A percentile compares a stretch with the other conserved stretches of the same genome.
phyloP scores from a whole-genome alignment of 257 asterid species.

The Parsonsia alboflavescens region DNA sequence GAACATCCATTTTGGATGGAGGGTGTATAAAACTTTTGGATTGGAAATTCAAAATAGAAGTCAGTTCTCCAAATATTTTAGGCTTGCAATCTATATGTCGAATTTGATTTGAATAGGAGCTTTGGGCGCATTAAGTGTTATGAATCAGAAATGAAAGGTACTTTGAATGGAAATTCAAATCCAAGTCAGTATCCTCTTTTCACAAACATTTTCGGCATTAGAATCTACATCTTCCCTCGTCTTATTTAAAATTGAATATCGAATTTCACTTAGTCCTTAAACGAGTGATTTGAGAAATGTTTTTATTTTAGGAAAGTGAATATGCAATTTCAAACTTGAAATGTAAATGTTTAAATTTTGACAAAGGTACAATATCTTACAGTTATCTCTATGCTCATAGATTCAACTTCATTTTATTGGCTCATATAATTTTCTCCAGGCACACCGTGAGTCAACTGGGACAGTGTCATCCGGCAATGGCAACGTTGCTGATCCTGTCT shows the following conservation, averaged over 20 bases:
- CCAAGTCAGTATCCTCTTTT: neutral
- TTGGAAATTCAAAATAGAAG: too few species aligned
- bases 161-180: too few species aligned
- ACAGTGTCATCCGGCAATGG: slow-evolving; percentile 47
- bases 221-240: neutral
- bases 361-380: neutral
- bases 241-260: neutral
- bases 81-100: too few species aligned
- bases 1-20: too few species aligned
- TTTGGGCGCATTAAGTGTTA: too few species aligned
- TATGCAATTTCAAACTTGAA: too few species aligned
- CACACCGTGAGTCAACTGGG: slow-evolving; percentile 90
- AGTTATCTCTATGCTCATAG: neutral
- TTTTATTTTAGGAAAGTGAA: neutral
- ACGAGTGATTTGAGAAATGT: too few species aligned
- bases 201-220: neutral
- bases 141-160: too few species aligned
- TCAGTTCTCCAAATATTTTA: too few species aligned
- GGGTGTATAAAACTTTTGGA: too few species aligned
- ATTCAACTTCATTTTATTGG: neutral
- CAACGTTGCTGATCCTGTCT: slow-evolving; percentile 53
- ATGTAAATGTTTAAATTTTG: neutral
- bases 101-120: too few species aligned
- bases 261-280: neutral
- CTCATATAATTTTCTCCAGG: slow-evolving; percentile 29